These are phyloP conservation scores for Fusarium zealandicum DNA, from an alignment of 2,329 filamentous ascomycete species.

Conservation along the genomic window DNA sequence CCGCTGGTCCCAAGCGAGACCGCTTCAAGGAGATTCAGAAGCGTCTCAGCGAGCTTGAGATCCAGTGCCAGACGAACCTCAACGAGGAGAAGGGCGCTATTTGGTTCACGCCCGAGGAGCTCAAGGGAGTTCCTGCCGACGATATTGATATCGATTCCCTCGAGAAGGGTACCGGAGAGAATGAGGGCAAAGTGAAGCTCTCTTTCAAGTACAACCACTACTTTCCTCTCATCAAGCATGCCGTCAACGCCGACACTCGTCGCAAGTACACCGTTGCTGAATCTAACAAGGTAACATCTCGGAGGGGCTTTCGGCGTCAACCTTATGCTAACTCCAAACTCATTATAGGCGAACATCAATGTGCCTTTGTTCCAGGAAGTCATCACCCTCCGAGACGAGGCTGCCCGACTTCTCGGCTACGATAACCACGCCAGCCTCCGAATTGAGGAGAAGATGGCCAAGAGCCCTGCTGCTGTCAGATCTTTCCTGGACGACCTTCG, in stretches of 20 bases:
- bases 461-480: conserved; percentile 74
- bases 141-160: conserved; percentile 68
- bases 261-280: conserved; percentile 75
- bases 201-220: conserved; percentile 86
- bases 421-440: conserved; percentile 77
- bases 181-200: conserved; percentile 76
- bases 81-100: conserved; percentile 84
- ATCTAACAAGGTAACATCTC: conserved; percentile 71
- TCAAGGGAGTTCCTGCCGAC: conserved; percentile 78
- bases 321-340: neutral
- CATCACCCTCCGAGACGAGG: conserved; percentile 77
- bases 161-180: conserved; percentile 75
- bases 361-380: conserved; percentile 77
- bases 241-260: conserved; percentile 72
- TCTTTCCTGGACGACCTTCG: conserved; percentile 77
- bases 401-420: conserved; percentile 78
- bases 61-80: conserved; percentile 79
- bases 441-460: conserved; percentile 87
- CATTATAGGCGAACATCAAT: conserved; percentile 68
- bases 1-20: conserved; percentile 73
- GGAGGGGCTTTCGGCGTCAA: neutral
- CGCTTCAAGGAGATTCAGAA: conserved; percentile 90
- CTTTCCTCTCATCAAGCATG: conserved; percentile 80
- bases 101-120: conserved; percentile 77
- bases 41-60: conserved; percentile 75